phyloP scores from a whole-genome alignment of 306 rosid species.

The Fagus sylvatica region DNA sequence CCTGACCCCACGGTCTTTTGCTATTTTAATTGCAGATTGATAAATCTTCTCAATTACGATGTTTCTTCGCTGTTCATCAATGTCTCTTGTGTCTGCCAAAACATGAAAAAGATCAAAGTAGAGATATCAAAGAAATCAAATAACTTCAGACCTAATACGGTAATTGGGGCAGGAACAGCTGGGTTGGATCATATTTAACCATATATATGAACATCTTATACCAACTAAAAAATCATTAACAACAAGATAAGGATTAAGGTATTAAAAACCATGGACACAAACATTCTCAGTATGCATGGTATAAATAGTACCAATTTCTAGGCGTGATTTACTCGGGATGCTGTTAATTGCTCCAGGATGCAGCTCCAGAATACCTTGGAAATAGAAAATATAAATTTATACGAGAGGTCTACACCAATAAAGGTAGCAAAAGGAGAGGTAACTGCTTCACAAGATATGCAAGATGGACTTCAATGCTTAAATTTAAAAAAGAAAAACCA shows the following conservation, averaged over 20 bases:
- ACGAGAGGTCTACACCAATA: neutral
- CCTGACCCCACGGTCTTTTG: conserved; percentile 62
- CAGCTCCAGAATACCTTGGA: conserved; percentile 74
- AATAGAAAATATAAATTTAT: conserved; percentile 21
- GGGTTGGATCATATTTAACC: neutral
- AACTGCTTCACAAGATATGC: neutral
- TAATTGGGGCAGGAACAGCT: conserved; percentile 12
- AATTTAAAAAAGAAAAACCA: neutral
- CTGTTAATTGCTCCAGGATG: conserved; percentile 98
- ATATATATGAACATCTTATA: neutral
- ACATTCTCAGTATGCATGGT: conserved; percentile 14
- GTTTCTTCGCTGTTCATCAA: conserved; percentile 83
- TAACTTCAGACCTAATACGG: conserved; percentile 1
- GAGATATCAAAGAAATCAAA: conserved; percentile 8
- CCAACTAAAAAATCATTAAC: neutral
- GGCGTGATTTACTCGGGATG: conserved; percentile 87
- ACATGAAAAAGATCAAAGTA: conserved; percentile 11
- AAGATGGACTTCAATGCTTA: neutral
- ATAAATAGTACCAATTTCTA: conserved; percentile 73
- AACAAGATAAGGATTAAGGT: conserved; percentile 5
- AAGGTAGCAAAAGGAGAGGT: neutral
- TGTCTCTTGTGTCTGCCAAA: conserved; percentile 81
- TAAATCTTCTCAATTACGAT: conserved; percentile 68
- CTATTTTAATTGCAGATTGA: conserved; percentile 66
- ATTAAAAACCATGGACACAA: conserved; percentile 18